Conservation (phyloP, 2,329 filamentous ascomycete species). For the Colletotrichum musicola region DNA sequence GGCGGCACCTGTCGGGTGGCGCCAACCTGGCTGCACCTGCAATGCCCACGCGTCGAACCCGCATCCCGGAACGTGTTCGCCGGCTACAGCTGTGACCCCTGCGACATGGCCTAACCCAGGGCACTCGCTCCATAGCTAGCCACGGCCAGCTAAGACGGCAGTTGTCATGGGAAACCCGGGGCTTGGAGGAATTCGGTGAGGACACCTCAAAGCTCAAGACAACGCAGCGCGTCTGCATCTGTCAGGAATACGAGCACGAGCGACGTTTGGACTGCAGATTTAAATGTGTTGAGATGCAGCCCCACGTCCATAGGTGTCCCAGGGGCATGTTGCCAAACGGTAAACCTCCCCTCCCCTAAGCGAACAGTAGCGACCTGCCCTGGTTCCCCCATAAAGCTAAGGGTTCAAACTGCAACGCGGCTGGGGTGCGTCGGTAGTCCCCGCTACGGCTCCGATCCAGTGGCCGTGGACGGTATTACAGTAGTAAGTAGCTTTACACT, state of each 20-base stretch:
- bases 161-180: conserved; percentile 36
- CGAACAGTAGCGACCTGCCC: conserved; percentile 24
- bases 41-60: conserved; percentile 32
- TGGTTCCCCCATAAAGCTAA: conserved; percentile 20
- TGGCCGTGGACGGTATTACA: not conserved
- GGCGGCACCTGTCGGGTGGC: no score
- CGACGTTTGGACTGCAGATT: not conserved
- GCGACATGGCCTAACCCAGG: conserved; percentile 15
- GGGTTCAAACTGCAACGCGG: not conserved
- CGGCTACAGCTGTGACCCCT: conserved; percentile 32
- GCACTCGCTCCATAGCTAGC: not conserved
- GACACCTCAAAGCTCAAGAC: conserved; percentile 7
- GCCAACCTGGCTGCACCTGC: conserved; percentile 9
- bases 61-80: conserved; percentile 29
- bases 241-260: not conserved
- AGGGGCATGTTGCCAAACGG: not conserved
- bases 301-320: conserved; percentile 12
- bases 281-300: conserved; percentile 17
- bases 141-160: conserved; percentile 14
- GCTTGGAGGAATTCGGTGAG: conserved; percentile 28
- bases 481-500: conserved; percentile 7
- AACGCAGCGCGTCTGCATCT: not conserved
- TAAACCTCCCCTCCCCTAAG: not conserved
- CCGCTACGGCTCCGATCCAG: conserved; percentile 19
- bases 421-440: conserved; percentile 29